Conservation (phyloP, 139 green algal genomes). For the Chlamydomonas eustigma region DNA sequence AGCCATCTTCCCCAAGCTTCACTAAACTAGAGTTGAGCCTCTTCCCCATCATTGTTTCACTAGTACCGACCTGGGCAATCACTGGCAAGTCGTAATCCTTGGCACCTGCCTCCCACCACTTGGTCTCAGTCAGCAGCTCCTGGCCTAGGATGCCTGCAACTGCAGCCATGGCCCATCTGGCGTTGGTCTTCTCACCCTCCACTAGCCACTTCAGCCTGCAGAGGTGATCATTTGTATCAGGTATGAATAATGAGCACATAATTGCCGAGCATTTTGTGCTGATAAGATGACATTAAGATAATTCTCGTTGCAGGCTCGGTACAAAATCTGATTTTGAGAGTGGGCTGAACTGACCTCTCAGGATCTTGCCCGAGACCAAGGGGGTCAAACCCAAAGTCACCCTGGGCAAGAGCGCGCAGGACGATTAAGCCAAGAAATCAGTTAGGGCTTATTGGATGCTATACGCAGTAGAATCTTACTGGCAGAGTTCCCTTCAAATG, state of each 20-base stretch:
- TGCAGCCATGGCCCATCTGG: slow-evolving; percentile 84
- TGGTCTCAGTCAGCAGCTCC: slow-evolving; percentile 45
- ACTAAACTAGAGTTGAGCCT: too few species aligned
- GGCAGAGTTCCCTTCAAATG: too few species aligned
- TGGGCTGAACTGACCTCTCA: slow-evolving; percentile 8
- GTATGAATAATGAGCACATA: background rate
- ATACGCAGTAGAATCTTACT: too few species aligned
- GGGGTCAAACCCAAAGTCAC: slow-evolving; percentile 61
- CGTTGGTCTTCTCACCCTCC: slow-evolving; percentile 87
- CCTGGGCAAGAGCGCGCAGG: too few species aligned
- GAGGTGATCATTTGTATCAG: background rate
- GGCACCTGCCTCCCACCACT: slow-evolving; percentile 56
- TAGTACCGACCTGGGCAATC: too few species aligned
- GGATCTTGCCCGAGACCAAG: slow-evolving; percentile 63
- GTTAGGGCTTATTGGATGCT: too few species aligned
- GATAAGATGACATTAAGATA: background rate
- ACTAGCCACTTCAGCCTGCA: slow-evolving; percentile 47
- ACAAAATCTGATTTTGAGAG: background rate
- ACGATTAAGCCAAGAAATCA: too few species aligned
- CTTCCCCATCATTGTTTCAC: too few species aligned
- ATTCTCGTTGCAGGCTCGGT: background rate
- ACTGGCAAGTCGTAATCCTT: slow-evolving; percentile 54
- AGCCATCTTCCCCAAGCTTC: too few species aligned
- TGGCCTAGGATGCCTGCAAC: slow-evolving; percentile 46
- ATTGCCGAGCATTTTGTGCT: background rate